Conservation (phyloP, 495 filamentous ascomycete genomes). For the Thozetella sp. region DNA sequence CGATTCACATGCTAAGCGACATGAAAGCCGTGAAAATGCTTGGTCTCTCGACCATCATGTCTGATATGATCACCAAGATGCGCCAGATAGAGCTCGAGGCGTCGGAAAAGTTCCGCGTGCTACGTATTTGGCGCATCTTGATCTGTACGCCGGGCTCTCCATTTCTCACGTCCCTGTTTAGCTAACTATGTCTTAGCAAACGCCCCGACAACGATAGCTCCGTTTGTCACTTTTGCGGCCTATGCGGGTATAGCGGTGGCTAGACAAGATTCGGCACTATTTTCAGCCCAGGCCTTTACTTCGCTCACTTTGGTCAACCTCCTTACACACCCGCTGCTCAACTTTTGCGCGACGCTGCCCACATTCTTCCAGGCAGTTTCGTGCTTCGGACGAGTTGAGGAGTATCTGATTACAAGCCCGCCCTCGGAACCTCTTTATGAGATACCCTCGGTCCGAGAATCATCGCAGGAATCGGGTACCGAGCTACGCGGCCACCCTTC, state of each 20-base stretch:
- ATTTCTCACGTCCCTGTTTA: background rate
- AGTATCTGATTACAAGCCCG: conserved; percentile 24
- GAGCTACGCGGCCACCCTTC: background rate
- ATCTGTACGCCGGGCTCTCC: conserved; percentile 8
- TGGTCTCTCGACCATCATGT: conserved; percentile 23
- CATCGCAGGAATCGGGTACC: background rate
- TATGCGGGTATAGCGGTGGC: conserved; percentile 23
- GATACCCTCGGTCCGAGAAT: background rate
- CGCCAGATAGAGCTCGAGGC: conserved; percentile 55
- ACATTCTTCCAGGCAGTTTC: conserved; percentile 51
- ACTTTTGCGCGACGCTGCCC: conserved; percentile 56
- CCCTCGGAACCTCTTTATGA: background rate
- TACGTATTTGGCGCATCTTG: conserved; percentile 29
- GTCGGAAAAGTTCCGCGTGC: conserved; percentile 53
- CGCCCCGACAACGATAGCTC: conserved; percentile 36
- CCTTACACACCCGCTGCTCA: conserved; percentile 52
- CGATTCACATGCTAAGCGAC: conserved; percentile 32
- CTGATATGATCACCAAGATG: conserved; percentile 40
- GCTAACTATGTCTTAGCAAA: conserved; percentile 31
- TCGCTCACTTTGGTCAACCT: conserved; percentile 59
- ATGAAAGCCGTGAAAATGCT: conserved; percentile 50
- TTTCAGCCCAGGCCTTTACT: conserved; percentile 52
- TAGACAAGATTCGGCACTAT: conserved; percentile 29
- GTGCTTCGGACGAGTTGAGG: conserved; percentile 59
- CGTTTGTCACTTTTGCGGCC: conserved; percentile 22